phyloP scores from a whole-genome alignment of 176 grass and related monocot species.

The Elaeis guineensis region DNA sequence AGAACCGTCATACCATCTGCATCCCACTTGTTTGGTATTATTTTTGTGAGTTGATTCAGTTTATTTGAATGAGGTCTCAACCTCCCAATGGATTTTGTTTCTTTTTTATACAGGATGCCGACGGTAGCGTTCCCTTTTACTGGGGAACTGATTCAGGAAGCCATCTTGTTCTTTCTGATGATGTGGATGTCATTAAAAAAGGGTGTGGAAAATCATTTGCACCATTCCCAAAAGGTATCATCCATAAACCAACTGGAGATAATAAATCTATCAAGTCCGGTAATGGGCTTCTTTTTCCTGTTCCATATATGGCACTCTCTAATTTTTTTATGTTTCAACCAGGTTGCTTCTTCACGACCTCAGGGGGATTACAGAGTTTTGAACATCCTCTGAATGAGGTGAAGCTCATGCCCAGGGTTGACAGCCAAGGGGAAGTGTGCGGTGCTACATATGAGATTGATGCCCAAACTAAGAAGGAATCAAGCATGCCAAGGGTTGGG shows the following conservation, averaged over 20 bases:
- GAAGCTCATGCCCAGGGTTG: constrained; percentile 25
- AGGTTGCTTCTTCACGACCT: constrained; percentile 38
- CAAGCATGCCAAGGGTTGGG: constrained; percentile 22
- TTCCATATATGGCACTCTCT: not conserved
- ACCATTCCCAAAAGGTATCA: constrained; percentile 32
- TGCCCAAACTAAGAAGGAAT: constrained; percentile 31
- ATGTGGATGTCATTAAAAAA: constrained; percentile 26
- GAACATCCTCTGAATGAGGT: constrained; percentile 28
- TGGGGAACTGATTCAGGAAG: constrained; percentile 27
- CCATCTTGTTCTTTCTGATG: constrained; percentile 22
- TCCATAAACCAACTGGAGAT: not conserved
- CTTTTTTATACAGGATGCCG: constrained; percentile 22
- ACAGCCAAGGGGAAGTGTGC: constrained; percentile 34
- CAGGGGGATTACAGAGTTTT: constrained; percentile 34
- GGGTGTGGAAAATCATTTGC: constrained; percentile 36
- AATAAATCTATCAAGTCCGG: no score
- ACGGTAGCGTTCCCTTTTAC: constrained; percentile 26
- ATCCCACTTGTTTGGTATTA: not conserved
- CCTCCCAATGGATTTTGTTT: not conserved
- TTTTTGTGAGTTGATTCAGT: not conserved
- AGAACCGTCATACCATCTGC: not conserved
- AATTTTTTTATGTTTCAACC: constrained; percentile 6
- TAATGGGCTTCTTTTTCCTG: no score
- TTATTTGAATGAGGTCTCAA: not conserved
- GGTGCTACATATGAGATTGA: constrained; percentile 25